Evolutionary conservation across 169 alveolate species (phyloP).

Genomic region (Plasmodium adleri): DNA sequence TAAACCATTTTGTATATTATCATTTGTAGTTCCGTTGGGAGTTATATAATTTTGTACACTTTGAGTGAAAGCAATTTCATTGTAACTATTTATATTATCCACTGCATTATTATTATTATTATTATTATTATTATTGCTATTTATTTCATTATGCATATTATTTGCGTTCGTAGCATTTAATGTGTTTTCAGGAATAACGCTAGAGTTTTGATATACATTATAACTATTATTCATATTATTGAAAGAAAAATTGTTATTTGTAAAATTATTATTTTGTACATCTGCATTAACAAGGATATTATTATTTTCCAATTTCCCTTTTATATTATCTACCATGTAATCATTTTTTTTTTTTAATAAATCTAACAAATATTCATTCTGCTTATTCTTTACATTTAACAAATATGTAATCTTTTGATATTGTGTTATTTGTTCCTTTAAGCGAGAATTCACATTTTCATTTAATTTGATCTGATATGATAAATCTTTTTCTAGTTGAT

Average conservation of each 20-base stretch:
- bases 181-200: too few species aligned
- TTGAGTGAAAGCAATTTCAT: too few species aligned
- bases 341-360: neutral
- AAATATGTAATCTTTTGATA: conserved; percentile 42
- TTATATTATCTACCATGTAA: too few species aligned
- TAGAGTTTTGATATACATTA: too few species aligned
- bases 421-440: conserved; percentile 46
- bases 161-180: too few species aligned
- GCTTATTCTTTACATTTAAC: conserved; percentile 37
- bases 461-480: conserved; percentile 50
- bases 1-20: too few species aligned
- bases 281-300: neutral
- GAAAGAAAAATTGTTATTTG: conserved; percentile 1
- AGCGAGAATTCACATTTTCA: conserved; percentile 32
- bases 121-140: too few species aligned
- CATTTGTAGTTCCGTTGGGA: too few species aligned
- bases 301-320: neutral
- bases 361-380: conserved; percentile 24
- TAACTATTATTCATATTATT: neutral
- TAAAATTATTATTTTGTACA: neutral
- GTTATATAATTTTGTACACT: too few species aligned
- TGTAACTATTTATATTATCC: neutral
- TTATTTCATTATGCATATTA: too few species aligned
- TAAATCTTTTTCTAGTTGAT: conserved; percentile 59
- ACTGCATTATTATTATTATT: neutral